phyloP scores from a whole-genome alignment of 2,329 filamentous ascomycete species.

The Stagonosporopsis vannaccii region DNA sequence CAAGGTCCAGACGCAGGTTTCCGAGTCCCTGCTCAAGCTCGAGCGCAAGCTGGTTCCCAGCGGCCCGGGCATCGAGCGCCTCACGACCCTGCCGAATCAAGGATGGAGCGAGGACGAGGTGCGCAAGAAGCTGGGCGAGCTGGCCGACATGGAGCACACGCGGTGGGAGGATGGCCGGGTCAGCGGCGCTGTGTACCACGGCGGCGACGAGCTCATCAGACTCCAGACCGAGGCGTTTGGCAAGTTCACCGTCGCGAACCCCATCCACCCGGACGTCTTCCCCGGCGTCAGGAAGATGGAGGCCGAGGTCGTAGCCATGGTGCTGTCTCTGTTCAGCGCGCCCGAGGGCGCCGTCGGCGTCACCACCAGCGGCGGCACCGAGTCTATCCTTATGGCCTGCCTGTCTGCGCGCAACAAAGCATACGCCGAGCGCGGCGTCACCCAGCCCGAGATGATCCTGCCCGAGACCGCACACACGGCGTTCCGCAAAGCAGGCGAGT shows the following conservation, averaged over 20 bases:
- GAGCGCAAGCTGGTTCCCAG: slow-evolving; percentile 82
- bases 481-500: slow-evolving; percentile 92
- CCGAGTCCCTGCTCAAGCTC: slow-evolving; percentile 79
- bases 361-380: slow-evolving; percentile 90
- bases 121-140: slow-evolving; percentile 76
- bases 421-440: slow-evolving; percentile 82
- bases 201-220: slow-evolving; percentile 79
- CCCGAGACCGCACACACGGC: slow-evolving; percentile 95
- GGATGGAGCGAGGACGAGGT: slow-evolving; percentile 84
- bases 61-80: slow-evolving; percentile 73
- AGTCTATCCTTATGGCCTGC: slow-evolving; percentile 96
- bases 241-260: slow-evolving; percentile 93
- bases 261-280: slow-evolving; percentile 97
- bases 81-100: slow-evolving; percentile 79
- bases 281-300: slow-evolving; percentile 99
- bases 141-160: slow-evolving; percentile 90
- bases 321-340: slow-evolving; percentile 84
- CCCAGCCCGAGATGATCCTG: slow-evolving; percentile 96
- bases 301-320: slow-evolving; percentile 96
- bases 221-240: slow-evolving; percentile 93
- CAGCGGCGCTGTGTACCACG: slow-evolving; percentile 95
- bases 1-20: slow-evolving; percentile 84
- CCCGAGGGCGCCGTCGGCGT: slow-evolving; percentile 86
- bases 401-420: slow-evolving; percentile 90
- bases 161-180: slow-evolving; percentile 96